Base-by-base conservation (phyloP, 495 filamentous ascomycete genomes). In the Neurospora hispaniola region DNA sequence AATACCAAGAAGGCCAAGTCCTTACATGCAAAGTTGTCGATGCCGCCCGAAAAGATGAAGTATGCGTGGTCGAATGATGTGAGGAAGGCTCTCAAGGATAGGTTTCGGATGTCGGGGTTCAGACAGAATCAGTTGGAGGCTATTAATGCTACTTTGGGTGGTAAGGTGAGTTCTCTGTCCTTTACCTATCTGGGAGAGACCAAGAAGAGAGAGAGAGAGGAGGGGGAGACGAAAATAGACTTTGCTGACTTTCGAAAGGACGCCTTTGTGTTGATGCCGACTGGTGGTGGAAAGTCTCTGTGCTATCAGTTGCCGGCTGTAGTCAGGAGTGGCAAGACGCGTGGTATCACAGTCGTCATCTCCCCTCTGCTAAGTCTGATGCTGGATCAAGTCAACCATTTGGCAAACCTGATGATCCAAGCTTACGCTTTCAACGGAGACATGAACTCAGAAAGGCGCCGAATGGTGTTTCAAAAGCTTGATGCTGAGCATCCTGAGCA, bases 221-320 rank as follows among this genome's bases (percentile, higher is more conserved):
- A 4, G 35, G 4, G 4, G 7, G 7, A 6, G 6, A 38, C 35
- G 35, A 38, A 38, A 39, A 39, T 39, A 7, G 5, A 39, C 8
- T 40, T 40, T 10, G 39, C 39, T 40, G 39, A 40, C 39, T 10
- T 10, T 10, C 3, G 3, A 41, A 10, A 41, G 40, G 40, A 41
- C 40, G 89, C 90, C 0, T 98, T 99, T 78, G 91, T 98, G 16
- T 82, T 98, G 35, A 98, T 99, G 96, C 96, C 96, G 39, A 99
- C 96, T 4, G 96, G 96, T 54, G 96, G 96, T 70, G 96, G 96
- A 99, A 79, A 97, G 94, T 14, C 85, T 99, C 11, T 98, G 96
- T 98, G 96, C 80, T 99, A 98, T 79, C 96, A 99, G 77, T 83
- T 99, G 18, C 96, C 96, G 9, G 92, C 96, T 35, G 85, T 98